phyloP scores from a whole-genome alignment of 441 rosid species.

The Euphorbia celastroides region DNA sequence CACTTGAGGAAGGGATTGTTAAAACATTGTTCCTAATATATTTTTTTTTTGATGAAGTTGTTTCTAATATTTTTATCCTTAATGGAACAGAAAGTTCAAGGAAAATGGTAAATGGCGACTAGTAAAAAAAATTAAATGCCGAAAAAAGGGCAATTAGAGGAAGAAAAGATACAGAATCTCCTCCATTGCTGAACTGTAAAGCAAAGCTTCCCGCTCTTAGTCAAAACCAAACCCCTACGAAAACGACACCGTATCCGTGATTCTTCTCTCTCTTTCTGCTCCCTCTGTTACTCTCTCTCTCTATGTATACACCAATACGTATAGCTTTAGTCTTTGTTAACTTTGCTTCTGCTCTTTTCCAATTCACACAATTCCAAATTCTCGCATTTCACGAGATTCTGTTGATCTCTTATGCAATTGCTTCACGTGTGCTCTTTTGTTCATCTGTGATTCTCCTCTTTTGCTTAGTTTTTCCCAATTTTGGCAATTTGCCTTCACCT shows the following conservation, averaged over 20 bases:
- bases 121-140: too few relatives aligned
- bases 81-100: too few relatives aligned
- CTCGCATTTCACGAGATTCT: slow-evolving; percentile 35
- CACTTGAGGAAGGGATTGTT: too few relatives aligned
- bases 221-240: slow-evolving; percentile 27
- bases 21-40: too few relatives aligned
- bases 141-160: too few relatives aligned
- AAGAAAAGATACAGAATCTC: neutral
- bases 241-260: slow-evolving; percentile 64
- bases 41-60: too few relatives aligned
- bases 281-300: neutral
- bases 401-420: slow-evolving; percentile 14
- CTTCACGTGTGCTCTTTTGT: slow-evolving; percentile 25
- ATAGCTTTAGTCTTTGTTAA: neutral
- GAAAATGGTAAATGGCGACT: too few relatives aligned
- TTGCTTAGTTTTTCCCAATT: slow-evolving; percentile 9
- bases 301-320: neutral
- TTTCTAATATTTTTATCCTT: too few relatives aligned
- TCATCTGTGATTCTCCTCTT: slow-evolving; percentile 10
- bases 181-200: slow-evolving; percentile 4
- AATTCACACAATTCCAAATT: slow-evolving; percentile 13
- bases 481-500: slow-evolving; percentile 4
- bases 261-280: slow-evolving; percentile 23
- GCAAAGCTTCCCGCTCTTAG: slow-evolving; percentile 6
- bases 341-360: slow-evolving; percentile 8